These are phyloP conservation scores for Penicillium expansum DNA, from an alignment of 2,329 filamentous ascomycete genomes.

Conservation along the genomic window DNA sequence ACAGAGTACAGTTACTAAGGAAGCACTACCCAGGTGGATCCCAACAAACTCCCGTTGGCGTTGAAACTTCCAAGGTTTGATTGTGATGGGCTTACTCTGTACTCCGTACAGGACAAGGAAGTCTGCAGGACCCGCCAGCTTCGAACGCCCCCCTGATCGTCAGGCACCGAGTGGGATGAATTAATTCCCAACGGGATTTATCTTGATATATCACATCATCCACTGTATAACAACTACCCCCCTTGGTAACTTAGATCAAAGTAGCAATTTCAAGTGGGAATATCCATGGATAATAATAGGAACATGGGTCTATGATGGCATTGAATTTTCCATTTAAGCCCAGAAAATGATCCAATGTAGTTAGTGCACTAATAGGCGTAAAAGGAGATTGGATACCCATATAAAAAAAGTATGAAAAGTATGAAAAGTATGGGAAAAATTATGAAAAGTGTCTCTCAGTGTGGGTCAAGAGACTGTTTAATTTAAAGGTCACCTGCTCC, in stretches of 20 bases:
- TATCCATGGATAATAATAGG: neutral
- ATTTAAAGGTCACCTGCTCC: slow-evolving; percentile 9
- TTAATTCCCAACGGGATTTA: neutral
- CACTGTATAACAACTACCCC: neutral
- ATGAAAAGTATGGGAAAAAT: neutral
- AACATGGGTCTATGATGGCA: neutral
- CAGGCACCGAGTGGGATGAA: slow-evolving; percentile 8
- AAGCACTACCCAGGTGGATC: neutral
- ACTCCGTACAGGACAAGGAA: neutral
- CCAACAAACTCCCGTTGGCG: neutral
- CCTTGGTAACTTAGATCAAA: neutral
- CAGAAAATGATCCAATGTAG: neutral
- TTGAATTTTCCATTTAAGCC: neutral
- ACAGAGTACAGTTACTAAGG: too few relatives aligned
- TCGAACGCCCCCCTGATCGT: slow-evolving; percentile 12
- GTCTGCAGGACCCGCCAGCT: neutral
- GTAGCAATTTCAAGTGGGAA: too few relatives aligned
- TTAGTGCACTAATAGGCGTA: neutral
- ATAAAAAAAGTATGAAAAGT: neutral
- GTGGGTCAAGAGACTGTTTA: slow-evolving; percentile 4
- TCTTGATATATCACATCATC: neutral
- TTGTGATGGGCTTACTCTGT: neutral
- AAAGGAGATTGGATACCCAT: neutral
- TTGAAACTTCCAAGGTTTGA: neutral
- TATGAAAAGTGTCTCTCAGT: neutral